A percentile compares a stretch with the other conserved stretches of the same genome.
phyloP scores from a whole-genome alignment of 495 filamentous ascomycete species.

The Ascodesmis nigricans region DNA sequence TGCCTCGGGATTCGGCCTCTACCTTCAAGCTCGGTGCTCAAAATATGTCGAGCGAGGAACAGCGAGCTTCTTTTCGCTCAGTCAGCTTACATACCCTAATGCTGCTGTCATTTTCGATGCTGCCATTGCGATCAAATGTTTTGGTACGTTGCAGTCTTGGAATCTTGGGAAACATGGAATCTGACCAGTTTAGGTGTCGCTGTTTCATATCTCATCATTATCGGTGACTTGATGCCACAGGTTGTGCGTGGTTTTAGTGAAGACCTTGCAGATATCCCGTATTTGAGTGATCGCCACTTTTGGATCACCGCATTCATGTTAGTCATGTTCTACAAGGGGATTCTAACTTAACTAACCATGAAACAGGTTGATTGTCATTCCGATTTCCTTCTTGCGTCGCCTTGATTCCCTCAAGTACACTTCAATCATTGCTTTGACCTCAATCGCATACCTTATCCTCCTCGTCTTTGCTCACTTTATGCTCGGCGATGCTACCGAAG shows the following conservation, averaged over 20 bases:
- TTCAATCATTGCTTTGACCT: slow-evolving; percentile 70
- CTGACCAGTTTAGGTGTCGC: slow-evolving; percentile 35
- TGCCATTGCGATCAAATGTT: slow-evolving; percentile 93
- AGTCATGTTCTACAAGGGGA: slow-evolving; percentile 10
- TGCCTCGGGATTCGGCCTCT: slow-evolving; percentile 78
- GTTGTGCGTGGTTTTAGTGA: slow-evolving; percentile 59
- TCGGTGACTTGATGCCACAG: slow-evolving; percentile 93
- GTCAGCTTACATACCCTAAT: slow-evolving; percentile 90
- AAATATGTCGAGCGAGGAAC: slow-evolving; percentile 71
- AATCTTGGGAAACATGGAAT: neutral
- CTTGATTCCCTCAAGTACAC: slow-evolving; percentile 95
- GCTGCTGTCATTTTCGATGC: slow-evolving; percentile 88
- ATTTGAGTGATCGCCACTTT: slow-evolving; percentile 71
- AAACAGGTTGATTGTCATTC: slow-evolving; percentile 74
- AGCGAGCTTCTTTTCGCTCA: slow-evolving; percentile 74
- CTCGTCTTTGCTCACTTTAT: slow-evolving; percentile 78
- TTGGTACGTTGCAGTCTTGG: slow-evolving; percentile 28
- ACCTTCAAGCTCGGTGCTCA: slow-evolving; percentile 80
- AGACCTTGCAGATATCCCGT: slow-evolving; percentile 34
- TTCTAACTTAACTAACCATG: slow-evolving; percentile 7
- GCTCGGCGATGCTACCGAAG: slow-evolving; percentile 48
- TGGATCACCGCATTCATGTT: slow-evolving; percentile 98
- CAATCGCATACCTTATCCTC: slow-evolving; percentile 81
- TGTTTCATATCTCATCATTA: slow-evolving; percentile 94
- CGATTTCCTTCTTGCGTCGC: slow-evolving; percentile 70